A percentile compares a stretch with the other conserved stretches of the same genome.
These are phyloP conservation scores for Cercospora citrullina DNA, from an alignment of 2,329 filamentous ascomycete genomes.

Conservation along the genomic window DNA sequence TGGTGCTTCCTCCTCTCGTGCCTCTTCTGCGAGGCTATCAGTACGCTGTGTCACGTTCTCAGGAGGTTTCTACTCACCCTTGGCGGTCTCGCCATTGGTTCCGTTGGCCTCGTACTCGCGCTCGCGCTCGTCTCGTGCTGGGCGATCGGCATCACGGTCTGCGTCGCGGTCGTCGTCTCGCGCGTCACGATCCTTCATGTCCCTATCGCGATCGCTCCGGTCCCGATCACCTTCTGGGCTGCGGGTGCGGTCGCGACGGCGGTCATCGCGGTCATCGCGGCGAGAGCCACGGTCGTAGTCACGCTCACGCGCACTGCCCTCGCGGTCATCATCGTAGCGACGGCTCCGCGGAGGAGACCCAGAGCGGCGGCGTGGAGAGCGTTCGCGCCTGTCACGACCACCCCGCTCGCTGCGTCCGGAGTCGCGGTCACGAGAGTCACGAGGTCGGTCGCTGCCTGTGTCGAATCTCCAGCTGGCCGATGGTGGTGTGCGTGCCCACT, in stretches of 20 bases:
- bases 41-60: constrained; percentile 15
- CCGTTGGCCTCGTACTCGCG: constrained; percentile 41
- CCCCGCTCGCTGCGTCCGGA: constrained; percentile 53
- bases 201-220: constrained; percentile 66
- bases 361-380: constrained; percentile 69
- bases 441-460: constrained; percentile 59
- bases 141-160: constrained; percentile 43
- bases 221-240: constrained; percentile 51
- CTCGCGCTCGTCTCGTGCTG: constrained; percentile 57
- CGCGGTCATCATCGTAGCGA: constrained; percentile 73
- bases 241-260: constrained; percentile 70
- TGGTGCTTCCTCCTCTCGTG: constrained; percentile 61
- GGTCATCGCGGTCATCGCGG: constrained; percentile 69
- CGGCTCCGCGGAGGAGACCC: constrained; percentile 57
- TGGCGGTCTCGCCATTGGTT: constrained; percentile 80
- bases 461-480: constrained; percentile 99
- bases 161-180: constrained; percentile 59
- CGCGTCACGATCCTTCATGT: constrained; percentile 46
- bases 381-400: constrained; percentile 55
- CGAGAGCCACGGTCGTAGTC: constrained; percentile 73
- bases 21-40: constrained; percentile 40
- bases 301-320: constrained; percentile 62
- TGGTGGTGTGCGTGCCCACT: constrained; percentile 98
- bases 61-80: constrained; percentile 59
- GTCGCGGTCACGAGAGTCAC: constrained; percentile 53